Evolutionary conservation across 345 rosid genomes (phyloP), one percentile per base, ranked within the genome.

Genomic region (Eucalyptus polybractea): DNA sequence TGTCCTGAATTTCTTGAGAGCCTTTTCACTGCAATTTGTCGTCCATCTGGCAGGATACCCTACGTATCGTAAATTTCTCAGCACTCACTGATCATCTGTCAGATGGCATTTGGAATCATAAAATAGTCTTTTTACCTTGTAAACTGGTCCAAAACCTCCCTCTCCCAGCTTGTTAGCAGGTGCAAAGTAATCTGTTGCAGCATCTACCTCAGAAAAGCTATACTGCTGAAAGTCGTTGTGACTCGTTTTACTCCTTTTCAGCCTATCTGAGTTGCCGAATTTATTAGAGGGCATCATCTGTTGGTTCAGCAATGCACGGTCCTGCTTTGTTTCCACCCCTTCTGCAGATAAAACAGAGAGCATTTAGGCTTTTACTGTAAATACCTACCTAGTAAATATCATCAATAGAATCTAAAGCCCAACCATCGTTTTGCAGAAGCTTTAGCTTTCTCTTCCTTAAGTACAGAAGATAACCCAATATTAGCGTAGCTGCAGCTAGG

Each of bases 141-240:
- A 90, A 80, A 93, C 95, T 11, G 72, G 87, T 6, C 95, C 95
- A 88, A 93, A 93, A 10, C 95, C 95, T 15, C 95, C 95, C 87
- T 92, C 90, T 9, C 95, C 95, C 8, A 93, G 89, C 89, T 90
- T 92, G 87, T 93, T 93, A 42, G 88, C 91, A 15, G 86, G 89
- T 25, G 91, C 89, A 88, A 93, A 93, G 91, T 87, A 85, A 76
- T 88, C 47, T 7, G 94, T 92, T 6, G 93, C 93, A 12, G 87
- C 69, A 42, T 90, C 83, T 50, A 93, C 87, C 31, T 90, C 89
- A 29, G 31, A 87, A 86, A 93, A 92, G 81, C 90, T 90, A 87
- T 90, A 91, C 90, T 91, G 42, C 19, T 90, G 93, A 45, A 93
- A 87, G 56, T 93, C 94, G 13, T 65, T 29, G 37, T 90, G 91